Conservation (phyloP, 2,329 filamentous ascomycete genomes). For the Celoporthe dispersa region DNA sequence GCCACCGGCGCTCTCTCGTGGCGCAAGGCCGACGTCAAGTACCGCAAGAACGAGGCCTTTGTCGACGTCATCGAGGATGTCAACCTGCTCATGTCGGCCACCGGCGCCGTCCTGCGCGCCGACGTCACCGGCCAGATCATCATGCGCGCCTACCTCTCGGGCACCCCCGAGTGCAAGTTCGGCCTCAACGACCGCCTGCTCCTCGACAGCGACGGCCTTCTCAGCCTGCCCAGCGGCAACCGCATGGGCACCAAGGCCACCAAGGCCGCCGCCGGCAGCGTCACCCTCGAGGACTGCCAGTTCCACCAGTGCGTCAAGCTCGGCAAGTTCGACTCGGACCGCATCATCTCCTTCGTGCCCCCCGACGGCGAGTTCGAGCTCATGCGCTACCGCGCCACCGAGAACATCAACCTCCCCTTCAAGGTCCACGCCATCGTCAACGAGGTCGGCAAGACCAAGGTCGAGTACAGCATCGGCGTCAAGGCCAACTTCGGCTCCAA, state of each 20-base stretch:
- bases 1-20: conserved; percentile 96
- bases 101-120: conserved; percentile 89
- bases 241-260: conserved; percentile 84
- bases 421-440: conserved; percentile 99
- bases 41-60: conserved; percentile 99
- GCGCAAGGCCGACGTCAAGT: conserved; percentile 96
- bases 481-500: conserved; percentile 97
- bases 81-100: conserved; percentile 98
- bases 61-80: conserved; percentile 99
- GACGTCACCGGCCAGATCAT: conserved; percentile 98
- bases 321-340: conserved; percentile 93
- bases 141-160: conserved; percentile 96
- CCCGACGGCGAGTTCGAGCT: conserved; percentile 98
- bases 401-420: conserved; percentile 98
- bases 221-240: conserved; percentile 73
- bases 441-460: conserved; percentile 94
- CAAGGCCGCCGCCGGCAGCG: conserved; percentile 91
- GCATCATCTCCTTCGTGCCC: conserved; percentile 95
- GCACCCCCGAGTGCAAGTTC: conserved; percentile 98
- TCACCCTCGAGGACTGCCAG: conserved; percentile 96
- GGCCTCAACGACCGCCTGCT: conserved; percentile 94
- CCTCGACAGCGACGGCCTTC: conserved; percentile 75
- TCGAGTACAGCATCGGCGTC: conserved; percentile 97
- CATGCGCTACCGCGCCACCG: conserved; percentile 97
- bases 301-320: conserved; percentile 99